phyloP scores from a whole-genome alignment of 352 stramenopile genomes.

The Phytophthora niederhauseri region DNA sequence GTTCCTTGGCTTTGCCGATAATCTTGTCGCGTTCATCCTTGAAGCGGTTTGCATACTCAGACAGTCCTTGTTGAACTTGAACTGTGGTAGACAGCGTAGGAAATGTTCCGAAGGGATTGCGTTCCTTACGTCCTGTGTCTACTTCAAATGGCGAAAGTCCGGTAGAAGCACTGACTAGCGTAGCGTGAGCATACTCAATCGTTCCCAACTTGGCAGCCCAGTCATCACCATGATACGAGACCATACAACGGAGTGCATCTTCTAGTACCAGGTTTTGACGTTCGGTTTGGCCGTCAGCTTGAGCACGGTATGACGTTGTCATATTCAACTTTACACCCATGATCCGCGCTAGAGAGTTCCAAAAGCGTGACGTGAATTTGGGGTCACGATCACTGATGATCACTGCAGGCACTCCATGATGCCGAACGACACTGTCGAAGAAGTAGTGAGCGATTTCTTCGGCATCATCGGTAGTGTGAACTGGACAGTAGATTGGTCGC shows the following conservation, averaged over 20 bases:
- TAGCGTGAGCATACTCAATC: conserved; percentile 22
- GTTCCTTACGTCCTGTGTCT: conserved; percentile 15
- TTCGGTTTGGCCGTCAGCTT: conserved; percentile 16
- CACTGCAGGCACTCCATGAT: conserved; percentile 9
- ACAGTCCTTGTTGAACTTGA: conserved; percentile 19
- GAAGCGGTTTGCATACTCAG: conserved; percentile 17
- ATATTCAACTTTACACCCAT: conserved; percentile 21
- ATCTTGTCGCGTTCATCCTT: conserved; percentile 12
- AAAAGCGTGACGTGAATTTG: conserved; percentile 13
- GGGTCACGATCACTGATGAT: conserved; percentile 18
- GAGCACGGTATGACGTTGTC: conserved; percentile 17
- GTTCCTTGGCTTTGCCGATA: conserved; percentile 3
- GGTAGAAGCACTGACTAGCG: conserved; percentile 18
- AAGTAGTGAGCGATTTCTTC: conserved; percentile 11
- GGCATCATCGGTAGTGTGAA: conserved; percentile 10
- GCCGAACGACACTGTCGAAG: conserved; percentile 14
- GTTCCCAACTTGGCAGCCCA: conserved; percentile 13
- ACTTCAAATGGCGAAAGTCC: conserved; percentile 17
- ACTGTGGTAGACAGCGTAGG: conserved; percentile 5
- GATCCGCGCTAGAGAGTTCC: conserved; percentile 5
- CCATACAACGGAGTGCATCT: conserved; percentile 17
- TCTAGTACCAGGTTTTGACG: conserved; percentile 14
- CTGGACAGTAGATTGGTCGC: conserved; percentile 16
- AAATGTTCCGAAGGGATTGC: background rate
- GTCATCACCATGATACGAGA: conserved; percentile 22